phyloP scores from a whole-genome alignment of 2,329 filamentous ascomycete species.

The Proliferodiscus dingleyae region DNA sequence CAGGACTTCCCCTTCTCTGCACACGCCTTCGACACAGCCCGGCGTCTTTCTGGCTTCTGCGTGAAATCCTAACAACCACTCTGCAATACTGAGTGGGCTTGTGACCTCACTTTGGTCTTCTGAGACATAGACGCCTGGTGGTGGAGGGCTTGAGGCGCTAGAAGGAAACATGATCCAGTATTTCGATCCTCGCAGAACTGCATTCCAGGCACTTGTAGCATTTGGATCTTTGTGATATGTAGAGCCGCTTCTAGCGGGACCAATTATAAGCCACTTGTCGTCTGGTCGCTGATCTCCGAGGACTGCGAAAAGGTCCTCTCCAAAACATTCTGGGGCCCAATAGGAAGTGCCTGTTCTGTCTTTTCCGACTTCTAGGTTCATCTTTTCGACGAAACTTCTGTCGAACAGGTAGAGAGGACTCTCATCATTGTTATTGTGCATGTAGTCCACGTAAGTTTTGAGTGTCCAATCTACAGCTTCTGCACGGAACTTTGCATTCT shows the following conservation, averaged over 20 bases:
- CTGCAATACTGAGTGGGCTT: constrained; percentile 89
- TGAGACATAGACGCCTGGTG: constrained; percentile 87
- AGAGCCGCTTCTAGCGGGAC: constrained; percentile 79
- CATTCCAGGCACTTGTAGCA: constrained; percentile 83
- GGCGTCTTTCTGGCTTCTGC: constrained; percentile 69
- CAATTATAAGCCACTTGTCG: constrained; percentile 88
- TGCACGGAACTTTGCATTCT: constrained; percentile 69
- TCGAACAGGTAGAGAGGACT: constrained; percentile 93
- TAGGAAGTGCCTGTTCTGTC: constrained; percentile 50
- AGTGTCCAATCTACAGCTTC: constrained; percentile 93
- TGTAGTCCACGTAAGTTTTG: constrained; percentile 75
- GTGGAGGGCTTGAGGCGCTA: constrained; percentile 44
- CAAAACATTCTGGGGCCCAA: constrained; percentile 79
- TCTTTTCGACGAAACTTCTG: constrained; percentile 79
- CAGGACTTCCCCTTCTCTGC: constrained; percentile 75
- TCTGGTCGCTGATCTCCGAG: constrained; percentile 76
- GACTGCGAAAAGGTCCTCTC: constrained; percentile 77
- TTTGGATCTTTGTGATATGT: constrained; percentile 89
- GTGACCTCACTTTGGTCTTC: constrained; percentile 90
- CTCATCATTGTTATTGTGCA: constrained; percentile 75
- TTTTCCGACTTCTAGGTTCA: constrained; percentile 60
- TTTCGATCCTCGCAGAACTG: constrained; percentile 81
- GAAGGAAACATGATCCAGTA: constrained; percentile 98
- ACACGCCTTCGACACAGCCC: constrained; percentile 82
- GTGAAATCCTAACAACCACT: constrained; percentile 91